These are phyloP conservation scores for Wickerhamomyces strasburgensis DNA, from an alignment of 805 yeast species.

Conservation along the genomic window DNA sequence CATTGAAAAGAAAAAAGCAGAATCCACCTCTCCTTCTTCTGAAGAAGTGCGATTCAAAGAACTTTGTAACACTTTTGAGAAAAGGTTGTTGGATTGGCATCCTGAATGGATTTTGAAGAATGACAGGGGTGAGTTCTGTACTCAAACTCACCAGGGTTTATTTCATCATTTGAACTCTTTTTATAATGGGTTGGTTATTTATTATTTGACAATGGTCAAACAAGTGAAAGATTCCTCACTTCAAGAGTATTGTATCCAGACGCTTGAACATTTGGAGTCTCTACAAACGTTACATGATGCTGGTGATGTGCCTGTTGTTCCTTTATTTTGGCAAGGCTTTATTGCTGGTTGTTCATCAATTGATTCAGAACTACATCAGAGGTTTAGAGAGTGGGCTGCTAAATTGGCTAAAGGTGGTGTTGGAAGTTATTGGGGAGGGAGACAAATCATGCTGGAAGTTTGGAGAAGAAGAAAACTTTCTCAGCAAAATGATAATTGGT, in stretches of 20 bases:
- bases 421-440: slow-evolving; percentile 83
- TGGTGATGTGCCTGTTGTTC: slow-evolving; percentile 54
- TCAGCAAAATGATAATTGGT: slow-evolving; percentile 65
- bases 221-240: slow-evolving; percentile 48
- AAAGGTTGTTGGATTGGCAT: slow-evolving; percentile 57
- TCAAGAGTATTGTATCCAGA: slow-evolving; percentile 58
- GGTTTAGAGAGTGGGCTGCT: slow-evolving; percentile 63
- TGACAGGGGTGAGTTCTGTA: slow-evolving; percentile 25
- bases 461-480: slow-evolving; percentile 69
- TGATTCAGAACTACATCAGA: slow-evolving; percentile 50
- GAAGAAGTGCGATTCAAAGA: slow-evolving; percentile 15
- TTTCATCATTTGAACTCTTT: slow-evolving; percentile 79
- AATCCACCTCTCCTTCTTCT: neutral
- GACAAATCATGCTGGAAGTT: slow-evolving; percentile 81
- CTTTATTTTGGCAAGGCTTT: slow-evolving; percentile 86
- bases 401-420: slow-evolving; percentile 48
- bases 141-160: slow-evolving; percentile 54
- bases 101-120: slow-evolving; percentile 64
- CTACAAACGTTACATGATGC: slow-evolving; percentile 51
- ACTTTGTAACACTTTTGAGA: slow-evolving; percentile 36
- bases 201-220: slow-evolving; percentile 61
- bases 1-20: slow-evolving; percentile 18
- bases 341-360: slow-evolving; percentile 81
- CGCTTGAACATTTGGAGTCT: slow-evolving; percentile 57
- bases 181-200: slow-evolving; percentile 65